A percentile compares a stretch with the other conserved stretches of the same genome.
phyloP scores from a whole-genome alignment of 2,329 filamentous ascomycete species.

The Acrocalymma vagum region DNA sequence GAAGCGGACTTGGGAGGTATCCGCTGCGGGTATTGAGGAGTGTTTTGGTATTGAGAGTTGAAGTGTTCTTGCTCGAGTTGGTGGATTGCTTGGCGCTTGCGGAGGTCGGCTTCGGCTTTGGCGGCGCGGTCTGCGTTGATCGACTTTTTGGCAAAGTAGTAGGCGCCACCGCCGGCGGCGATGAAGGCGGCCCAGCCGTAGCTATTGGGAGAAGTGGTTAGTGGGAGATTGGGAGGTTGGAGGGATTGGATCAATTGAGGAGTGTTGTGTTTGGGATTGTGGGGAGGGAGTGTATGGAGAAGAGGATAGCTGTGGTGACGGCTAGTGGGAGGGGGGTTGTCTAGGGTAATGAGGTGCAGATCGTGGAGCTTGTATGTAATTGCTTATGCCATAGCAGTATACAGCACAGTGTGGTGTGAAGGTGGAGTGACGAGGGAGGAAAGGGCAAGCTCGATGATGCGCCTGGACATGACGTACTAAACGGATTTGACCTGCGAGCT shows the following conservation, averaged over 20 bases:
- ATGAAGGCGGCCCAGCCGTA: conserved; percentile 92
- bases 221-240: neutral
- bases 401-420: no score
- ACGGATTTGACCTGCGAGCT: conserved; percentile 63
- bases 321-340: conserved; percentile 1
- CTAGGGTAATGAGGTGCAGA: neutral
- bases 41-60: no score
- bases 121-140: conserved; percentile 91
- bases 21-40: neutral
- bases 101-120: conserved; percentile 63
- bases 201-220: conserved; percentile 64
- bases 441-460: neutral
- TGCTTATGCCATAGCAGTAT: no score
- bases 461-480: conserved; percentile 59
- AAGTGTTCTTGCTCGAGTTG: conserved; percentile 39
- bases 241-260: neutral
- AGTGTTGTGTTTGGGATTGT: conserved; percentile 1
- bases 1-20: conserved; percentile 10
- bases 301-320: conserved; percentile 19
- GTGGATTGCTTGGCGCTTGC: conserved; percentile 39
- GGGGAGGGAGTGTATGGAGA: conserved; percentile 1
- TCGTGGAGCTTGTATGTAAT: neutral
- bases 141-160: conserved; percentile 93
- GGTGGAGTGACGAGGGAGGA: conserved; percentile 2
- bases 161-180: conserved; percentile 84